phyloP scores from a whole-genome alignment of 208 protist genomes.

The Trypanosomatidae sp. region DNA sequence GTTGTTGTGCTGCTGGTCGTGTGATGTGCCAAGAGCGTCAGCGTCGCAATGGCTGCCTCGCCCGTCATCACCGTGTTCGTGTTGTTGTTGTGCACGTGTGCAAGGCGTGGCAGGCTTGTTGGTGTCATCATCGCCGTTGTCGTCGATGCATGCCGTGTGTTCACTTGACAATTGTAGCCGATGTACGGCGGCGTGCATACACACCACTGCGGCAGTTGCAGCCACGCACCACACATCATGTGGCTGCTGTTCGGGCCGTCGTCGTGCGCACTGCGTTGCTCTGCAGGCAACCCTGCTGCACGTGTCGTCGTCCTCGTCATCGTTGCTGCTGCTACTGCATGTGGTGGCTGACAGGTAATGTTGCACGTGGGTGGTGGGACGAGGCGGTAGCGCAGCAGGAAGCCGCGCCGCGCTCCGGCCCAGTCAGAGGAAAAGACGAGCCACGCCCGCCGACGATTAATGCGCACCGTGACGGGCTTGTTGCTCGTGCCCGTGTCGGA shows the following conservation, averaged over 20 bases:
- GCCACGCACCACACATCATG: slow-evolving; percentile 7
- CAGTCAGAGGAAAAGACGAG: slow-evolving; percentile 47
- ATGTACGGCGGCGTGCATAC: slow-evolving; percentile 21
- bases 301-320: background rate
- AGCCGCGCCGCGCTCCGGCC: slow-evolving; percentile 16
- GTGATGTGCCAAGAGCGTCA: no score
- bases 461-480: slow-evolving; percentile 4
- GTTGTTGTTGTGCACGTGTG: no score
- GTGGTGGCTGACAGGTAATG: background rate
- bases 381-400: slow-evolving; percentile 53
- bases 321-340: background rate
- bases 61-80: no score
- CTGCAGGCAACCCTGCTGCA: background rate
- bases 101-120: no score
- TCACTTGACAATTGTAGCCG: slow-evolving; percentile 15
- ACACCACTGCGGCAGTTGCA: slow-evolving; percentile 21
- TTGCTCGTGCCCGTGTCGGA: background rate
- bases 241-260: slow-evolving; percentile 6
- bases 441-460: slow-evolving; percentile 10
- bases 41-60: no score
- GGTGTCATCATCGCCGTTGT: no score
- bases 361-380: slow-evolving; percentile 1
- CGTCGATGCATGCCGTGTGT: no score
- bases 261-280: slow-evolving; percentile 1
- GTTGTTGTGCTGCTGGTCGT: no score